Conservation (phyloP, 1,139 yeast species). For the Sugiyamaella pinicola region DNA sequence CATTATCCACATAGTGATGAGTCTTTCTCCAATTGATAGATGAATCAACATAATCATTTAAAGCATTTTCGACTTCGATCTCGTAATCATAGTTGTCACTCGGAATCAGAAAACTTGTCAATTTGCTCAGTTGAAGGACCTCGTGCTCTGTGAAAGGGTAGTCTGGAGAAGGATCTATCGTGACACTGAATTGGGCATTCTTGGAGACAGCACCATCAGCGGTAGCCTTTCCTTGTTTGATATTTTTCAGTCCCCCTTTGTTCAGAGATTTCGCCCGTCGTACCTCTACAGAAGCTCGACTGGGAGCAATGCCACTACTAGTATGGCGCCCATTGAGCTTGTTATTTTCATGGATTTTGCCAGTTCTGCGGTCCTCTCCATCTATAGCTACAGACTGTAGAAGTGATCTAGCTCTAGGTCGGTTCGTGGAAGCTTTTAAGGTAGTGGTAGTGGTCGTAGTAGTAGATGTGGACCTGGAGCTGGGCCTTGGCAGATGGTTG, state of each 20-base stretch:
- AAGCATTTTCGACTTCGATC: conserved; percentile 5
- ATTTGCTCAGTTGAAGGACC: background rate
- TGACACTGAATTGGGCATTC: no score
- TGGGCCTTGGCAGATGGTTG: background rate
- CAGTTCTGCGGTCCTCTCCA: conserved; percentile 5
- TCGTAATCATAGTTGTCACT: background rate
- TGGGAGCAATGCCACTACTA: conserved; percentile 13
- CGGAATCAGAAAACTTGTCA: background rate
- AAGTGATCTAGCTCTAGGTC: conserved; percentile 35
- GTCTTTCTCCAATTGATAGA: background rate
- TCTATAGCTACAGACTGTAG: conserved; percentile 36
- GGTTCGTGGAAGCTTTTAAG: conserved; percentile 1
- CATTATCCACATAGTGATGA: background rate
- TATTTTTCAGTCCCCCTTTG: no score
- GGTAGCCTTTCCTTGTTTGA: no score
- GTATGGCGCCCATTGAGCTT: conserved; percentile 3
- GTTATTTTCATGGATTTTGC: background rate
- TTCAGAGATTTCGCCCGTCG: conserved; percentile 30
- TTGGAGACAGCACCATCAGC: no score
- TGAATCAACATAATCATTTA: background rate
- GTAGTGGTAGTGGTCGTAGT: background rate
- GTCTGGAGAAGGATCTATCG: background rate
- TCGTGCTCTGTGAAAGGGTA: conserved; percentile 16
- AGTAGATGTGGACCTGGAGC: background rate
- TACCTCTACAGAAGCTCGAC: conserved; percentile 25